Evolutionary conservation across 257 asterid genomes (phyloP).

Genomic region (Gardenia jasminoides): DNA sequence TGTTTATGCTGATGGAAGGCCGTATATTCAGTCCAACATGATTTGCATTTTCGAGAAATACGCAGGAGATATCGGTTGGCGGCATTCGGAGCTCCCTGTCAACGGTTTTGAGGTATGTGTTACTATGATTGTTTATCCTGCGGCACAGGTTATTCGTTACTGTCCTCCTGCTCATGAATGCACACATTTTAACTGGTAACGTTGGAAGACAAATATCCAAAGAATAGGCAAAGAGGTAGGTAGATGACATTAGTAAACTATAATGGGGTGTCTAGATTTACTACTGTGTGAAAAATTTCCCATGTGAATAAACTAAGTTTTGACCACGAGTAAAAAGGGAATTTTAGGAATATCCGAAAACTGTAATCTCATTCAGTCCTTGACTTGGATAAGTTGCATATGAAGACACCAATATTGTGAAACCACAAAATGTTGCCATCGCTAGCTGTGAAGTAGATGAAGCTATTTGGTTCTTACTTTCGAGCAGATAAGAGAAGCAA

Average conservation of each 20-base stretch:
- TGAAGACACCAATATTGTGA: not conserved
- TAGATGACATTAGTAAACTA: too few relatives aligned
- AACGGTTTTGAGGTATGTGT: constrained; percentile 34
- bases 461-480: not conserved
- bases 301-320: too few relatives aligned
- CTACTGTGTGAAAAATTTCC: too few relatives aligned
- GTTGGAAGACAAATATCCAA: too few relatives aligned
- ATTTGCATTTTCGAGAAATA: constrained; percentile 73
- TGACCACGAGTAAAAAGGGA: too few relatives aligned
- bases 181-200: too few relatives aligned
- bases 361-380: not conserved
- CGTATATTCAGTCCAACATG: constrained; percentile 54
- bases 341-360: not conserved
- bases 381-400: too few relatives aligned
- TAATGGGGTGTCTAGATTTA: too few relatives aligned
- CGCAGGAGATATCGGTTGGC: constrained; percentile 68
- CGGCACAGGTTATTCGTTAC: too few relatives aligned
- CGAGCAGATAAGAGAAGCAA: constrained; percentile 52
- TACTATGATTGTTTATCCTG: not conserved
- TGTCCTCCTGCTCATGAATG: too few relatives aligned
- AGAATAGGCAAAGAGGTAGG: too few relatives aligned
- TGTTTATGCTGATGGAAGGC: constrained; percentile 64
- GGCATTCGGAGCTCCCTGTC: constrained; percentile 63
- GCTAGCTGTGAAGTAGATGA: not conserved
- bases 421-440: not conserved